Percentiles rank a stretch among this genome's conserved stretches.
These are phyloP conservation scores for Simplicillium aogashimaense DNA, from an alignment of 2,329 filamentous ascomycete genomes.

Conservation along the genomic window DNA sequence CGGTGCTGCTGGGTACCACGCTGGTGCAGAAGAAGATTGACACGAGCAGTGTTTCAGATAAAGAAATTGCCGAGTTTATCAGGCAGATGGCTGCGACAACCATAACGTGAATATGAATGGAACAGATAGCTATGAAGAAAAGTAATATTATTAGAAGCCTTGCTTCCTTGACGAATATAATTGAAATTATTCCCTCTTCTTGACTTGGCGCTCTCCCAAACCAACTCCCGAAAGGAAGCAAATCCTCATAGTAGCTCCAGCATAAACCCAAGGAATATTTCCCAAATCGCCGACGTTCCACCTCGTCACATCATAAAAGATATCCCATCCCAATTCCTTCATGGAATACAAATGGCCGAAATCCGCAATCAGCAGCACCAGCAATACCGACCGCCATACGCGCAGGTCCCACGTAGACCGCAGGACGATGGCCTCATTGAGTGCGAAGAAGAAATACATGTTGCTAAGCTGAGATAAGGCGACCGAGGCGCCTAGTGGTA, in stretches of 20 bases:
- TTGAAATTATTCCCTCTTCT: conserved; percentile 7
- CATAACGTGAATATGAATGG: too few relatives aligned
- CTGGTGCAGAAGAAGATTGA: not conserved
- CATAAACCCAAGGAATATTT: conserved; percentile 61
- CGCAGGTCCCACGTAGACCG: conserved; percentile 56
- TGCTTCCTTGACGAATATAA: too few relatives aligned
- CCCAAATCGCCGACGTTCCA: conserved; percentile 64
- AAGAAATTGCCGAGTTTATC: not conserved
- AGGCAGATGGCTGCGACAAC: too few relatives aligned
- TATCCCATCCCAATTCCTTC: conserved; percentile 40
- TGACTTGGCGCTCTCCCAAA: conserved; percentile 16
- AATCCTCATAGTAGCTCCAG: conserved; percentile 48
- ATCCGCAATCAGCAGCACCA: conserved; percentile 64
- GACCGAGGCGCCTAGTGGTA: conserved; percentile 53
- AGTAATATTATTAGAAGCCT: too few relatives aligned
- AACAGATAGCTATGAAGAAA: too few relatives aligned
- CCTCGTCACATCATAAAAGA: conserved; percentile 52
- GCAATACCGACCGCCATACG: conserved; percentile 61
- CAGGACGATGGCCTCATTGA: conserved; percentile 69
- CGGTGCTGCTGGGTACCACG: not conserved
- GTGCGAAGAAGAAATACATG: conserved; percentile 65
- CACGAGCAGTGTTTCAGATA: not conserved
- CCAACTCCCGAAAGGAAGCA: conserved; percentile 51
- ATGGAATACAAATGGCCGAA: conserved; percentile 65
- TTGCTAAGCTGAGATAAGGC: conserved; percentile 68